Evolutionary conservation across 2,329 filamentous ascomycete species (phyloP).

Genomic region (Sordariomycetes sp.): DNA sequence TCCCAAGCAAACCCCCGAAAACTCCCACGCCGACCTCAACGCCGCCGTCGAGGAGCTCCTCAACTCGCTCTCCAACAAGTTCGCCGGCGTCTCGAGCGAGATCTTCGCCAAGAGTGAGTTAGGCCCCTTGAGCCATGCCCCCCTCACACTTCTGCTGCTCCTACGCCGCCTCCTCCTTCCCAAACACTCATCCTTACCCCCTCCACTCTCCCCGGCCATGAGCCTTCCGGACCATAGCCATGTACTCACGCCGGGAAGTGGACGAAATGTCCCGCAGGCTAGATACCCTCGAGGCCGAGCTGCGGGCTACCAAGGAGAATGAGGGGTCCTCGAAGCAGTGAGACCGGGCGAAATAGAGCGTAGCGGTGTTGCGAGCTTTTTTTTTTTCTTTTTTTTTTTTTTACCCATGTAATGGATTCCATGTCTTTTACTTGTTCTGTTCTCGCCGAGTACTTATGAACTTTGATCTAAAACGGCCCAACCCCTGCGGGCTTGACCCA

Average conservation of each 20-base stretch:
- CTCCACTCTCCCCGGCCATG: background rate
- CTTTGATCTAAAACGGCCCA: too few species aligned
- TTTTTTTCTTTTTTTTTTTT: too few species aligned
- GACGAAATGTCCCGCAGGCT: constrained; percentile 84
- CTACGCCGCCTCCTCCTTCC: background rate
- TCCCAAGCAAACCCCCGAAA: background rate
- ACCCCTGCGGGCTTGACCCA: too few species aligned
- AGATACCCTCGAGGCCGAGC: constrained; percentile 67
- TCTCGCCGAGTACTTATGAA: too few species aligned
- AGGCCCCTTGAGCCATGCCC: background rate
- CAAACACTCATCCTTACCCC: background rate
- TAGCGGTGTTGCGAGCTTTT: too few species aligned
- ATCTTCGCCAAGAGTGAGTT: constrained; percentile 75
- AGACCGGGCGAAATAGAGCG: background rate
- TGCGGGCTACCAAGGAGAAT: constrained; percentile 41
- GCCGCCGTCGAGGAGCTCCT: constrained; percentile 77
- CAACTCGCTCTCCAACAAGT: constrained; percentile 74
- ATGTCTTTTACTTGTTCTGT: too few species aligned
- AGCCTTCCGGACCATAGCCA: background rate
- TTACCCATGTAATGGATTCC: too few species aligned
- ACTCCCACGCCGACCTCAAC: constrained; percentile 48
- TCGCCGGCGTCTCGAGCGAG: constrained; percentile 71
- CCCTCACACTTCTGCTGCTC: background rate
- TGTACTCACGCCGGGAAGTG: constrained; percentile 39
- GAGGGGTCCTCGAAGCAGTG: constrained; percentile 1